These are phyloP conservation scores for Cerioporus squamosus DNA, from an alignment of 1,284 basidiomycete genomes.

Conservation along the genomic window DNA sequence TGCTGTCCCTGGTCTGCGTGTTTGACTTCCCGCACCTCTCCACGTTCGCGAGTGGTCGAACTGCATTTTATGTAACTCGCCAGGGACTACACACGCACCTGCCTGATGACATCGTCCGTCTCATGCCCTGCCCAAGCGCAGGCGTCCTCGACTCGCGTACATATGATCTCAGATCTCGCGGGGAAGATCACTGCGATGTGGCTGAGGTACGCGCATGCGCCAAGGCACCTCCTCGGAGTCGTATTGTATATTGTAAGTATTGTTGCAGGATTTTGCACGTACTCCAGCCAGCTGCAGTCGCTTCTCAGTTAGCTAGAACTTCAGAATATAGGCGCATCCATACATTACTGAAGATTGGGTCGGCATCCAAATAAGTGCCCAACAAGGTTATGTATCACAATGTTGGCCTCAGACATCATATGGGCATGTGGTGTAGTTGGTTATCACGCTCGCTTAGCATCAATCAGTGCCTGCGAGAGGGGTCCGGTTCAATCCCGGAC, in stretches of 20 bases:
- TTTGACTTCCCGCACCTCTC: not conserved
- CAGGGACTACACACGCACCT: not conserved
- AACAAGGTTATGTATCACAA: not conserved
- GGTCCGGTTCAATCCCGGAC: slow-evolving; percentile 26
- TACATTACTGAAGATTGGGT: too few species aligned
- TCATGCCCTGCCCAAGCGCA: not conserved
- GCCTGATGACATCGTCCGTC: not conserved
- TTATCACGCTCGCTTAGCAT: slow-evolving; percentile 29
- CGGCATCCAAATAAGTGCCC: not conserved
- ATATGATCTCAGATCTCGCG: slow-evolving; percentile 8
- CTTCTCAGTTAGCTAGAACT: too few species aligned
- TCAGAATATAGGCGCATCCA: not conserved
- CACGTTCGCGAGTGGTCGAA: not conserved
- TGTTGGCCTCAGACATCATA: not conserved
- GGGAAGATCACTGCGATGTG: slow-evolving; percentile 2
- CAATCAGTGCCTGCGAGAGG: slow-evolving; percentile 17
- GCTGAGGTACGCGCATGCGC: slow-evolving; percentile 6
- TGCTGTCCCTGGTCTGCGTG: slow-evolving; percentile 4
- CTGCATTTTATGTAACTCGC: not conserved
- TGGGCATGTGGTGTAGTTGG: slow-evolving; percentile 27
- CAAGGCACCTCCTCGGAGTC: not conserved
- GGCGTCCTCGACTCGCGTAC: not conserved
- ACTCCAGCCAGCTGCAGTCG: too few species aligned
- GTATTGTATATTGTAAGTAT: not conserved
- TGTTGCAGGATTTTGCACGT: too few species aligned